Conservation (phyloP, 2,329 filamentous ascomycete genomes). For the Aurifilum marmelostoma region DNA sequence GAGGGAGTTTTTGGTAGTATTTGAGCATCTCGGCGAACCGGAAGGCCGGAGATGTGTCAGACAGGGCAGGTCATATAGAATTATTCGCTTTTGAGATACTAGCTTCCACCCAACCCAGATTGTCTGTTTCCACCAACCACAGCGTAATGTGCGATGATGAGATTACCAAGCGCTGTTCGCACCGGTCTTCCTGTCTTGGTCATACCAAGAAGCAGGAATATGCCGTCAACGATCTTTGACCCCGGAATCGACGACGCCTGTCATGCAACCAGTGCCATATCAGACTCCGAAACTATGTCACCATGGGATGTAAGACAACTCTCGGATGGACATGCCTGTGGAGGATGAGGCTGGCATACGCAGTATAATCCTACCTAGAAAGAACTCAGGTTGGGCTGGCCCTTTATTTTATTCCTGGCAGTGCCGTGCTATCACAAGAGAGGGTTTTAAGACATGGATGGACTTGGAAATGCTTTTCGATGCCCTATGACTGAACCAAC, state of each 20-base stretch:
- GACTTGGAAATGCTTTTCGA: slow-evolving; percentile 7
- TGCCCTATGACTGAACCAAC: slow-evolving; percentile 1
- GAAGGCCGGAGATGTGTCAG: slow-evolving; percentile 49
- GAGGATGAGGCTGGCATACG: neutral
- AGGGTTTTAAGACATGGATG: neutral
- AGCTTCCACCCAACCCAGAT: slow-evolving; percentile 44
- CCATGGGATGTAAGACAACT: neutral
- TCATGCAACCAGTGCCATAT: neutral
- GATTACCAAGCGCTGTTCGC: slow-evolving; percentile 26
- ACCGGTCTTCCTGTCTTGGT: slow-evolving; percentile 72
- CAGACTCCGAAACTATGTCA: neutral
- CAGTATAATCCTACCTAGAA: neutral
- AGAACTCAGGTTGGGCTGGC: neutral
- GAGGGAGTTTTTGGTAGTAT: slow-evolving; percentile 65
- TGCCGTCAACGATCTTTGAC: slow-evolving; percentile 75
- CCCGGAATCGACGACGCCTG: slow-evolving; percentile 45
- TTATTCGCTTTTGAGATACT: neutral
- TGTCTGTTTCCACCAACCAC: slow-evolving; percentile 41
- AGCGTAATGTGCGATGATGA: slow-evolving; percentile 41
- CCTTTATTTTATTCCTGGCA: neutral
- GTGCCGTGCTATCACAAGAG: neutral
- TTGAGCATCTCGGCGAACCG: slow-evolving; percentile 67
- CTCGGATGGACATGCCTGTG: neutral
- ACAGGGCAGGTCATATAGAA: neutral
- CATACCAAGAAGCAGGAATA: slow-evolving; percentile 81